phyloP scores from a whole-genome alignment of 2,329 filamentous ascomycete species.

The Exophiala mesophila region DNA sequence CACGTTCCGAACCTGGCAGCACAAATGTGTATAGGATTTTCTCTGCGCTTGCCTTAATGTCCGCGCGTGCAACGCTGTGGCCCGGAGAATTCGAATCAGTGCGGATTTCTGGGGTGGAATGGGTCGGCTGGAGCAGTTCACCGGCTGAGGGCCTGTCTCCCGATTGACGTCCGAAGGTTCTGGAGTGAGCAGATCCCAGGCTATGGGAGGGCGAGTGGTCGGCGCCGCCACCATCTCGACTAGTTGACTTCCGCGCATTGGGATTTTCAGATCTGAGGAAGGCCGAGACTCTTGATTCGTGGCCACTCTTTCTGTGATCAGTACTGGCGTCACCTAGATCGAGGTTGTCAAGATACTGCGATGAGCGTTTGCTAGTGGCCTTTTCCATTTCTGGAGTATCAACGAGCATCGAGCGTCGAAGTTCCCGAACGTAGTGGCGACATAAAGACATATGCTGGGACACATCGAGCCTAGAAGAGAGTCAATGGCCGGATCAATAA shows the following conservation, averaged over 20 bases:
- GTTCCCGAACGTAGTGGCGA: constrained; percentile 91
- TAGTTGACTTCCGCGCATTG: constrained; percentile 34
- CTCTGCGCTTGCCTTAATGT: constrained; percentile 89
- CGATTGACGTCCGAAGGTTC: constrained; percentile 20
- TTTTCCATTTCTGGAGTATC: constrained; percentile 88
- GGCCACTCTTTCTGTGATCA: constrained; percentile 57
- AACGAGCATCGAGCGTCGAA: constrained; percentile 86
- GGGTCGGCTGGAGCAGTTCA: constrained; percentile 52
- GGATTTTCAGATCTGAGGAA: constrained; percentile 60
- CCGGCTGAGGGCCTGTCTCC: constrained; percentile 33
- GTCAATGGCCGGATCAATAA: too few relatives aligned
- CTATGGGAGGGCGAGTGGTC: constrained; percentile 33
- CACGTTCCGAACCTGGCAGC: constrained; percentile 88
- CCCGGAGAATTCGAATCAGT: constrained; percentile 77
- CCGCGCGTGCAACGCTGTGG: constrained; percentile 78
- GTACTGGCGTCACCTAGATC: constrained; percentile 55
- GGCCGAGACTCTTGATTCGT: constrained; percentile 85
- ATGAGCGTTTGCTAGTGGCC: constrained; percentile 75
- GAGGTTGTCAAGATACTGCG: constrained; percentile 67
- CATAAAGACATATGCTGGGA: constrained; percentile 97
- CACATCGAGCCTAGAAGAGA: constrained; percentile 77
- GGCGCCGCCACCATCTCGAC: constrained; percentile 22
- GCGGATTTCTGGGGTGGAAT: constrained; percentile 58
- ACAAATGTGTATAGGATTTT: constrained; percentile 99
- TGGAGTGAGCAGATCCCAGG: constrained; percentile 42